Conservation (phyloP, 345 rosid genomes). For the Cardamine resedifolia region DNA sequence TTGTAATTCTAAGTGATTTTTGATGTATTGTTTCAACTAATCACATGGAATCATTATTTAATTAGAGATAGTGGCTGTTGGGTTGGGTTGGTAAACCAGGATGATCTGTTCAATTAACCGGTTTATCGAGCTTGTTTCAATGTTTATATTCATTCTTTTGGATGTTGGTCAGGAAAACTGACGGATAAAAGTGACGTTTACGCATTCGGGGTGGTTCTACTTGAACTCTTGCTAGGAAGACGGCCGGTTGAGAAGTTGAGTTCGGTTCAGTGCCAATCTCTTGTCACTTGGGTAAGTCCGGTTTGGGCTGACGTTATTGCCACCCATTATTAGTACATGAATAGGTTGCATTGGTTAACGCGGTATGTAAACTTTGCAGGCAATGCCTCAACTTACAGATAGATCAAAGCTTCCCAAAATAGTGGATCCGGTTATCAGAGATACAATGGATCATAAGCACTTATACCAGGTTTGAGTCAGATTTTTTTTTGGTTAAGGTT, state of each 20-base stretch:
- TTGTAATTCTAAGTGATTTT: not conserved
- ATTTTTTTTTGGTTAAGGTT: not conserved
- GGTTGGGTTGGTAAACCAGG: not conserved
- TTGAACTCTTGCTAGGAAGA: slow-evolving; percentile 84
- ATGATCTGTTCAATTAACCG: not conserved
- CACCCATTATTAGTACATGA: not conserved
- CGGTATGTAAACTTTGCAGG: slow-evolving; percentile 47
- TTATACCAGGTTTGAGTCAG: slow-evolving; percentile 71
- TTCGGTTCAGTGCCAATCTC: slow-evolving; percentile 82
- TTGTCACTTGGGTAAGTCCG: slow-evolving; percentile 84
- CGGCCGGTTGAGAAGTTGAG: slow-evolving; percentile 86
- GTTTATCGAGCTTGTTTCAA: not conserved
- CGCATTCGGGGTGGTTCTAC: slow-evolving; percentile 89
- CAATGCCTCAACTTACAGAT: slow-evolving; percentile 97
- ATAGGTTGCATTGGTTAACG: slow-evolving; percentile 16
- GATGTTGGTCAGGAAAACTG: slow-evolving; percentile 55
- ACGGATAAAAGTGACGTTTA: slow-evolving; percentile 97
- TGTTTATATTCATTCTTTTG: too few species aligned
- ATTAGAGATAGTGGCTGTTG: not conserved
- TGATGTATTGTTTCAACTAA: slow-evolving; percentile 27
- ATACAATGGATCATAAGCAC: slow-evolving; percentile 77
- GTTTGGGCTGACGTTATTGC: not conserved
- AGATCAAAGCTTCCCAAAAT: slow-evolving; percentile 79
- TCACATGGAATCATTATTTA: slow-evolving; percentile 13
- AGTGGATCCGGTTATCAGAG: slow-evolving; percentile 75